Evolutionary conservation across 768 basidiomycete species (phyloP), one percentile per base, ranked within the genome.

Genomic region (Podaxis carcinomalis): DNA sequence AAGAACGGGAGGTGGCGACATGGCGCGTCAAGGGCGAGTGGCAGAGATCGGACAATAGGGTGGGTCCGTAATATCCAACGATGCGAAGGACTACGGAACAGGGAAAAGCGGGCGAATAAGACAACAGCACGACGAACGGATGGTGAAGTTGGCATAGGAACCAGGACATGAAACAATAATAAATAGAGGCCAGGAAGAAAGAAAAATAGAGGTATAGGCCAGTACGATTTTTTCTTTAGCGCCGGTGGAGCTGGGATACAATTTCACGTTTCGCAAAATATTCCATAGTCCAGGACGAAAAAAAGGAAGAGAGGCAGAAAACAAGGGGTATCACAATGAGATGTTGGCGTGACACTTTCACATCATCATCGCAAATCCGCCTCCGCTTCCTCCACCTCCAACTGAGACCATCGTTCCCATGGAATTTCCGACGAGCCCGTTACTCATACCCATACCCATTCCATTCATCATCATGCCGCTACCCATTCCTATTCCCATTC

Each of bases 321-420:
- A 28, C n/a, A 36, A 55, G 60, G 21, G 32, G 46, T 59, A 47
- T 59, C 49, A 59, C 49, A 44, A 57, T 51, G 57, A 40, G 58
- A 60, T 14, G 61, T 39, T 56, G 56, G 35, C 21, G 32, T 19
- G 47, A 51, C 27, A 35, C 21, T 36, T 55, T 64, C 60, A 68
- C 59, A 68, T 60, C 67, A 68, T 68, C 67, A 68, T 68, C 59
- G 64, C 61, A 53, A 65, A 68, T 25, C 66, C 64, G 25, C 63
- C 63, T 35, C 67, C 67, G 23, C 59, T 65, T 21, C 58, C 64
- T 52, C 67, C 65, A 51, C 65, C 66, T 25, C 64, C 65, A 35
- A 63, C 62, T n/a, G 62, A 49, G 42, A 65, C 65, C 53, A 61
- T 57, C 32, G 55, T 51, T 28, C 62, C 63, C 62, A 63, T 59